phyloP scores from a whole-genome alignment of 208 protist species.

The Endotrypanum monterogeii region DNA sequence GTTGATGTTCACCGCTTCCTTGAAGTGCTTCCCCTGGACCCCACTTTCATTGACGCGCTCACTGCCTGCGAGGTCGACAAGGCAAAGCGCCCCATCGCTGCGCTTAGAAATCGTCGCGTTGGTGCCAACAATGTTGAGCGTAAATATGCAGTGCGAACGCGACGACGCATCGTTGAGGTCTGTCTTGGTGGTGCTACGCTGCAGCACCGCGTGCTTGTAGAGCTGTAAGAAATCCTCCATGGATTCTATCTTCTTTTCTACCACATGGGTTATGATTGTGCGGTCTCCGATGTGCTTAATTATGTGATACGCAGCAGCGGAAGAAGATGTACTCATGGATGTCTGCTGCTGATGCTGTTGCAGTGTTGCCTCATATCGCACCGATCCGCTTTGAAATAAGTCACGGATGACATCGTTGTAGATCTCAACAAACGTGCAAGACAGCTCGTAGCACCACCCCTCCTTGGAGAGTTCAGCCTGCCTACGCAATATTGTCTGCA shows the following conservation, averaged over 20 bases:
- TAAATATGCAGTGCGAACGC: slow-evolving; percentile 92
- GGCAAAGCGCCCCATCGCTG: slow-evolving; percentile 78
- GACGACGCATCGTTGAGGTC: slow-evolving; percentile 90
- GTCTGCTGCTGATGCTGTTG: slow-evolving; percentile 15
- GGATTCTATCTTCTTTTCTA: slow-evolving; percentile 38
- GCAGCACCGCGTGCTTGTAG: slow-evolving; percentile 60
- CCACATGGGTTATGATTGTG: slow-evolving; percentile 73
- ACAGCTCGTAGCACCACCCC: slow-evolving; percentile 80
- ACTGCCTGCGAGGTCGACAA: slow-evolving; percentile 95
- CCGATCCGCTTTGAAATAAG: slow-evolving; percentile 66
- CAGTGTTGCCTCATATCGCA: slow-evolving; percentile 50
- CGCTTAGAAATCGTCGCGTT: slow-evolving; percentile 72
- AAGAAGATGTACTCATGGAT: background rate
- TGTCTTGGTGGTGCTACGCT: slow-evolving; percentile 82
- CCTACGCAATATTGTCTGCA: slow-evolving; percentile 75
- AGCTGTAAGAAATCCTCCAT: slow-evolving; percentile 69
- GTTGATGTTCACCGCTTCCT: slow-evolving; percentile 95
- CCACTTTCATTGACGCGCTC: slow-evolving; percentile 92
- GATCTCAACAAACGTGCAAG: slow-evolving; percentile 89
- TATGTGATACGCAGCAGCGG: slow-evolving; percentile 54
- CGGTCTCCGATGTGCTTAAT: slow-evolving; percentile 65
- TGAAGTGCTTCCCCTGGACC: slow-evolving; percentile 83
- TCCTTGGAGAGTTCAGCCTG: slow-evolving; percentile 58
- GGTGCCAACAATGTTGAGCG: slow-evolving; percentile 65
- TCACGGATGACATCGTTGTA: slow-evolving; percentile 93